Evolutionary conservation across 768 basidiomycete genomes (phyloP), one percentile per base, ranked within the genome.

Genomic region (Imleria badia): DNA sequence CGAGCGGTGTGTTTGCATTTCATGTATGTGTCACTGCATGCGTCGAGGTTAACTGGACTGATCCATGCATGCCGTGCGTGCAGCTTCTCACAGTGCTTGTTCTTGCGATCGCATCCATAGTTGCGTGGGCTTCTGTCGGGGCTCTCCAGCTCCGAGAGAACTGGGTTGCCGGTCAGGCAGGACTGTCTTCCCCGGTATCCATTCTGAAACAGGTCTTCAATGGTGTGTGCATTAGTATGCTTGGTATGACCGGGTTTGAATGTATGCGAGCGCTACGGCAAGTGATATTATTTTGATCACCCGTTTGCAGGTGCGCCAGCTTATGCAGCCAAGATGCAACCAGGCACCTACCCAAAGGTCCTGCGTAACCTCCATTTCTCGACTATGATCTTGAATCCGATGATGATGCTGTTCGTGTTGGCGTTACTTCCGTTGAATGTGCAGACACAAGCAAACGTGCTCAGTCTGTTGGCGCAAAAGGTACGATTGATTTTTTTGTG

Each of bases 171-270:
- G 75, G 76, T 1, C 56, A 69, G 62, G 62, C 29, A 60, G 69
- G 44, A 44, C 64, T 56, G 9, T 48, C 59, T n/a, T 71, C 76
- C 5, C 53, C 72, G 0, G 48, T 56, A 5, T 64, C 61, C 4
- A 65, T 81, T 30, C 65, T 75, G 0, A 74, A 65, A 22, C 78
- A 86, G 39, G 71, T 84, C 9, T 91, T 82, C 66, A 74, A 83
- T 55, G 89, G 89, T 0, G 73, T 86, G 29, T 89, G 87, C 60
- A 72, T 91, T 4, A 81, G 85, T 0, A 84, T 89, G 75, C 73
- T 91, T 2, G 87, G 86, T 0, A 73, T 89, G 34, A 89, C 89
- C 1, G 88, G 85, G 9, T 83, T 84, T 61, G 84, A 85, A 77
- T 86, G 85, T 85, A 20, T 15, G 59, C 33, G 38, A 6, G 23